Evolutionary conservation across 495 filamentous ascomycete genomes (phyloP).

Genomic region (Aspergillus incahuasiensis): DNA sequence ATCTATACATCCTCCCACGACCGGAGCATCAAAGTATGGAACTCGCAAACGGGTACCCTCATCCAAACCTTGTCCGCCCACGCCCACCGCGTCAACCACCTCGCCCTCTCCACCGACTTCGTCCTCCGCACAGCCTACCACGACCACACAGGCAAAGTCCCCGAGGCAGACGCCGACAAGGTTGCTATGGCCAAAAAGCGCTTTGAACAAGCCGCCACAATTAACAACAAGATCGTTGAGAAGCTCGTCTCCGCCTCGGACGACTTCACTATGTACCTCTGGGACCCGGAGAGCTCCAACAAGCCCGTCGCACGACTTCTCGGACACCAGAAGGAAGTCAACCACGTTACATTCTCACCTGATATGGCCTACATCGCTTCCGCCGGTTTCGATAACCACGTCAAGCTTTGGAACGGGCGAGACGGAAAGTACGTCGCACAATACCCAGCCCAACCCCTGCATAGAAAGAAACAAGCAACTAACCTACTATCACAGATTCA

Average conservation of each 20-base stretch:
- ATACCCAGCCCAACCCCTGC: not conserved
- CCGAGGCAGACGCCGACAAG: conserved; percentile 64
- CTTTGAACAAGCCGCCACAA: conserved; percentile 83
- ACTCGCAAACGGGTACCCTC: conserved; percentile 70
- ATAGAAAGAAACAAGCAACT: not conserved
- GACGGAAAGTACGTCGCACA: conserved; percentile 53
- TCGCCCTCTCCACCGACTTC: conserved; percentile 89
- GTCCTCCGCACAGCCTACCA: conserved; percentile 84
- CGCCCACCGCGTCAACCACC: conserved; percentile 93
- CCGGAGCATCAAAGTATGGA: conserved; percentile 90
- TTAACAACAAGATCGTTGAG: conserved; percentile 75
- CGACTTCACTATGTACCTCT: conserved; percentile 95
- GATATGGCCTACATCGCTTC: conserved; percentile 83
- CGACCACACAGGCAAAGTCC: conserved; percentile 73
- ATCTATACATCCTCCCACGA: conserved; percentile 93
- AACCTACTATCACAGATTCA: conserved; percentile 48
- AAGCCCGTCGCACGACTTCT: conserved; percentile 85
- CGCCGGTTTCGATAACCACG: conserved; percentile 85
- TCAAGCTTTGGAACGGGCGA: conserved; percentile 77
- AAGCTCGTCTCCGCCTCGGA: conserved; percentile 86
- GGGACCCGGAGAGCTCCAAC: conserved; percentile 73
- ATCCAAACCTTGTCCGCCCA: conserved; percentile 76
- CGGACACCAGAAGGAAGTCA: conserved; percentile 95
- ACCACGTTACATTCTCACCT: conserved; percentile 90
- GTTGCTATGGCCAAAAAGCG: conserved; percentile 70